Percentiles rank a stretch among this genome's conserved stretches.
These are phyloP conservation scores for Helichrysum umbraculigerum DNA, from an alignment of 129 eudicot species.

Conservation along the genomic window DNA sequence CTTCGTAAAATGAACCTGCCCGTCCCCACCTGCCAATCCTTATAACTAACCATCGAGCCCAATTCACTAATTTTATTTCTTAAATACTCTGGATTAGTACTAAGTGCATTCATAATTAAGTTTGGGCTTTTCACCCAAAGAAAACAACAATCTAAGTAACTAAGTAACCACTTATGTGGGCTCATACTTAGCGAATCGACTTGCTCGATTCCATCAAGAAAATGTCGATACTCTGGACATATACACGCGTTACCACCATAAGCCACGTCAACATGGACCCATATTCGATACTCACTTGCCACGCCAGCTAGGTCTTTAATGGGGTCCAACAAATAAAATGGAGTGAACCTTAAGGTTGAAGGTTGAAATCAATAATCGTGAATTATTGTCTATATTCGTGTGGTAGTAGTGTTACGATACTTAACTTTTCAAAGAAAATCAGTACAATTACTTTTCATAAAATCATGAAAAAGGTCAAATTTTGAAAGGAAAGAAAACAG, in stretches of 20 bases:
- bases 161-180: slow-evolving; percentile 60
- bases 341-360: no score
- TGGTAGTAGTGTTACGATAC: no score
- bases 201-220: slow-evolving; percentile 45
- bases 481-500: no score
- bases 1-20: slow-evolving; percentile 52
- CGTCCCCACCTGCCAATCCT: slow-evolving; percentile 60
- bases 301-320: slow-evolving; percentile 35
- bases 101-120: slow-evolving; percentile 31
- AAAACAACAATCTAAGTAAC: slow-evolving; percentile 55
- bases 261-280: slow-evolving; percentile 62
- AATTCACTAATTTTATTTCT: slow-evolving; percentile 41
- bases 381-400: no score
- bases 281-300: slow-evolving; percentile 30
- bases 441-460: no score
- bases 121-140: slow-evolving; percentile 49
- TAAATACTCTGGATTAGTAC: slow-evolving; percentile 54
- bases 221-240: slow-evolving; percentile 54
- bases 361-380: no score
- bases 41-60: slow-evolving; percentile 44
- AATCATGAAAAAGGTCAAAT: no score
- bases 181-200: slow-evolving; percentile 52
- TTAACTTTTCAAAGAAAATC: no score
- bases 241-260: slow-evolving; percentile 61
- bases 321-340: no score